Percentiles rank a stretch among this genome's conserved stretches.
Conservation (phyloP, 192 early-diverging fungal species). For the Chytriomyces confervae region DNA sequence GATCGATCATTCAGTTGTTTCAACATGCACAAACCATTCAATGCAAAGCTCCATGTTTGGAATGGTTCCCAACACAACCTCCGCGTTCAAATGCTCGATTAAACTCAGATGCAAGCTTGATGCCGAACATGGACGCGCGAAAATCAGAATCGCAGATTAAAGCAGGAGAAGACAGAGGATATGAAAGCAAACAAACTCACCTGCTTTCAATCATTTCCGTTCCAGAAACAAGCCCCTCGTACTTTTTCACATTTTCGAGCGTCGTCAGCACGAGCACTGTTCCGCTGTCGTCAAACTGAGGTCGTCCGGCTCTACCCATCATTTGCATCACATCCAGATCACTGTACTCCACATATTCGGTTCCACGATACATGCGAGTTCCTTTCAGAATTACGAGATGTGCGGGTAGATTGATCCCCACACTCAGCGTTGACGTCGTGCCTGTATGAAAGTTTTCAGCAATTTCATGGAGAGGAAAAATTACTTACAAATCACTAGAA, state of each 20-base stretch:
- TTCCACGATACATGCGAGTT: constrained; percentile 53
- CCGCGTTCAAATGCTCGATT: constrained; percentile 68
- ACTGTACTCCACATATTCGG: constrained; percentile 57
- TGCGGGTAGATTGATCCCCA: constrained; percentile 81
- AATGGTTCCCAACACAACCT: constrained; percentile 50
- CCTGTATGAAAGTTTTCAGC: constrained; percentile 41
- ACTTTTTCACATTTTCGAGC: constrained; percentile 43
- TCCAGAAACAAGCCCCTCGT: constrained; percentile 63
- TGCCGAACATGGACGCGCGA: neutral
- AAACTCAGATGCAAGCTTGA: constrained; percentile 60
- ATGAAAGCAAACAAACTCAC: constrained; percentile 18
- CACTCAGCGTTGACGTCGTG: constrained; percentile 76
- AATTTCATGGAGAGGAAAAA: constrained; percentile 3
- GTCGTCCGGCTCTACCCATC: constrained; percentile 76
- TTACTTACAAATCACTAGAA: constrained; percentile 68
- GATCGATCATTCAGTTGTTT: constrained; percentile 11
- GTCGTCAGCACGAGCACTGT: constrained; percentile 72
- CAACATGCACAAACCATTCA: constrained; percentile 46
- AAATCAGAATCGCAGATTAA: constrained; percentile 10
- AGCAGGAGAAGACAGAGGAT: constrained; percentile 24
- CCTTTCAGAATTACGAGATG: constrained; percentile 75
- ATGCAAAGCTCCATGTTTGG: constrained; percentile 41
- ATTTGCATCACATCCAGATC: constrained; percentile 75
- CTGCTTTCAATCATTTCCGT: constrained; percentile 68
- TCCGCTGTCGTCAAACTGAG: constrained; percentile 73